Conservation (phyloP, 2,329 filamentous ascomycete species). For the Cordyceps javanica region DNA sequence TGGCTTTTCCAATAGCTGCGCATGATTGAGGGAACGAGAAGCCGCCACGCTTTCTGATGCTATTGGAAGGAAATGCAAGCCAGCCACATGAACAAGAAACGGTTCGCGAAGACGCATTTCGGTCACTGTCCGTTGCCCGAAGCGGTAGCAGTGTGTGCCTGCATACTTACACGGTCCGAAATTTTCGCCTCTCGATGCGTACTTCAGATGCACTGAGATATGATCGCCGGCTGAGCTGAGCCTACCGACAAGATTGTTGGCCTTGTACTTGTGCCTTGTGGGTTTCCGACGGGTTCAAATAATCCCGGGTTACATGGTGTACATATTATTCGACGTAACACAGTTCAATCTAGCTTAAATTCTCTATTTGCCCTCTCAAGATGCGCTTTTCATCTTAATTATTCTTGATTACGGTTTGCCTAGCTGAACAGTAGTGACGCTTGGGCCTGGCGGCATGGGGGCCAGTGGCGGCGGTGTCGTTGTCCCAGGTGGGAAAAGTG, state of each 20-base stretch:
- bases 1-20: neutral
- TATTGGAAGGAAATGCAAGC: neutral
- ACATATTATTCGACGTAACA: neutral
- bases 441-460: constrained; percentile 8
- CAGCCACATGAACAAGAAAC: neutral
- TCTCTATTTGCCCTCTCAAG: no score
- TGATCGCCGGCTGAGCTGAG: constrained; percentile 7
- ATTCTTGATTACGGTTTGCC: no score
- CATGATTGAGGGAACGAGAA: neutral
- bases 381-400: no score
- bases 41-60: neutral
- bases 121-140: constrained; percentile 1
- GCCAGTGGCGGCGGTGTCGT: constrained; percentile 10
- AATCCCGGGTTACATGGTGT: neutral
- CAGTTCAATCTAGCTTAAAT: no score
- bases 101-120: neutral
- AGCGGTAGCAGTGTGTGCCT: neutral
- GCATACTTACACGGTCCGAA: neutral
- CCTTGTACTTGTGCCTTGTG: neutral
- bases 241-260: neutral
- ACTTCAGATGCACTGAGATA: neutral
- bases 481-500: constrained; percentile 4
- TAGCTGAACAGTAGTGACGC: neutral
- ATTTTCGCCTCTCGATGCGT: neutral
- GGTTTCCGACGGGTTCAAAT: constrained; percentile 3